Base-by-base conservation (phyloP, 257 asterid species). In the Coffea canephora region DNA sequence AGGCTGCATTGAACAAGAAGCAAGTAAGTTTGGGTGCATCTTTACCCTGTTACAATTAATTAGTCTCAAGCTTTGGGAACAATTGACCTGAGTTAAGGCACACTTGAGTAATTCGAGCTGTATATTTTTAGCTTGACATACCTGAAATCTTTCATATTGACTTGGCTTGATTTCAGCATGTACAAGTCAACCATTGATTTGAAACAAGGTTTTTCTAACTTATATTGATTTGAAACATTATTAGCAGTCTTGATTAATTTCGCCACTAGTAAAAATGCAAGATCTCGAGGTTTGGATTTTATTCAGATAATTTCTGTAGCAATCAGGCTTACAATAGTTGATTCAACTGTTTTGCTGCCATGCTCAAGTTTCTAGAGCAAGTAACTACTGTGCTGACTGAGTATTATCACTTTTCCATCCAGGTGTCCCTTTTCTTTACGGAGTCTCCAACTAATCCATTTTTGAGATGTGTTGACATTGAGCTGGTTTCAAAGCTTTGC, bases 391-490 rank as follows among this genome's bases (percentile, higher is more conserved):
- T 75, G 39, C 59, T 77, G 52, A 79, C 34, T 43, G 75, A 71
- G 65, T 75, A 8, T 25, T 46, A 9, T 70, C 19, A 77, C 66
- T 80, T 65, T 85, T 82, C 82, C 73, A 45, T 91, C 79, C 88
- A 94, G 98, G 98, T 94, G 77, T 61, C 91, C 61, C 92, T 94
- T 81, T 92, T 89, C 90, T 94, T 92, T 74, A 92, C 98, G 0
- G 98, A 94, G 88, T 94, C 98, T 71, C 98, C 98, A 64, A 94
- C 98, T 0, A 94, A 94, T 83, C 97, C 98, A 78, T 92, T 94
- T 83, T 82, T 94, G 89, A 90, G 98, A 83, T 92, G 97, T 82
- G 98, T 94, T 80, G 97, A 94, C 88, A 89, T 94, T 88, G 94
- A 92, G 91, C 83, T 87, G 82, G 96, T 91, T 82, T 90, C 98